These are phyloP conservation scores for Penicillium canariense DNA, from an alignment of 495 filamentous ascomycete species.

Conservation along the genomic window DNA sequence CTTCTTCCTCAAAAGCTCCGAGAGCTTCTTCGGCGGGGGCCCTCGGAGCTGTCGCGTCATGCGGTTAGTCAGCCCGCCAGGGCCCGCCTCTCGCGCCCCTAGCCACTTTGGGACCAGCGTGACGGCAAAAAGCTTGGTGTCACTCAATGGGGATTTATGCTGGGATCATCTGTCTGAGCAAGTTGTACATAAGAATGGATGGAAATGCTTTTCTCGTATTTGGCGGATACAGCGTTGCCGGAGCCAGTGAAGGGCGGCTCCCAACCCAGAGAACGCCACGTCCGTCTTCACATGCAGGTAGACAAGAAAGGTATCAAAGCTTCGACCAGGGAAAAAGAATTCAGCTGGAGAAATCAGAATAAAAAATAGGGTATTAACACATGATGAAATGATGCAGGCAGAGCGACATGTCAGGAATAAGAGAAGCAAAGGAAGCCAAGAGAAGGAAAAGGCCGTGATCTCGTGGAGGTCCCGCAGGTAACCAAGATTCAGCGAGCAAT, in stretches of 20 bases:
- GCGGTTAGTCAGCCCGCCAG: not conserved
- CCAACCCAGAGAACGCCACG: constrained; percentile 19
- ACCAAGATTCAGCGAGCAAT: constrained; percentile 8
- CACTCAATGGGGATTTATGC: not conserved
- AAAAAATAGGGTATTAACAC: constrained; percentile 27
- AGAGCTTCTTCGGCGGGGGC: not conserved
- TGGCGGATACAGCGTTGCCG: not conserved
- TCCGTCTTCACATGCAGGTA: constrained; percentile 22
- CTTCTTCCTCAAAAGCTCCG: not conserved
- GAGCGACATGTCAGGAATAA: not conserved
- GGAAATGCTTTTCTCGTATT: not conserved
- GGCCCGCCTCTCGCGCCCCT: not conserved
- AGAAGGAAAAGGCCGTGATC: constrained; percentile 23
- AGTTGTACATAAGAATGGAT: not conserved
- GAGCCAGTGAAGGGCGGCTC: not conserved
- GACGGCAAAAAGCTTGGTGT: not conserved
- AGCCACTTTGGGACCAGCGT: not conserved
- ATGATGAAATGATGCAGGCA: constrained; percentile 10
- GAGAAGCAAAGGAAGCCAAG: constrained; percentile 9
- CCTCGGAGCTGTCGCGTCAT: constrained; percentile 2
- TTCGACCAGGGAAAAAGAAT: constrained; percentile 5
- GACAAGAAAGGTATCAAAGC: constrained; percentile 6
- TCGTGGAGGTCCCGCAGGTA: constrained; percentile 21
- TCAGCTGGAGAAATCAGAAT: not conserved
- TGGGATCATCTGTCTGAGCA: not conserved